Evolutionary conservation across 108 stramenopile genomes (phyloP), one percentile per base, ranked within the genome.

Genomic region (Fragilariopsis cylindrus): DNA sequence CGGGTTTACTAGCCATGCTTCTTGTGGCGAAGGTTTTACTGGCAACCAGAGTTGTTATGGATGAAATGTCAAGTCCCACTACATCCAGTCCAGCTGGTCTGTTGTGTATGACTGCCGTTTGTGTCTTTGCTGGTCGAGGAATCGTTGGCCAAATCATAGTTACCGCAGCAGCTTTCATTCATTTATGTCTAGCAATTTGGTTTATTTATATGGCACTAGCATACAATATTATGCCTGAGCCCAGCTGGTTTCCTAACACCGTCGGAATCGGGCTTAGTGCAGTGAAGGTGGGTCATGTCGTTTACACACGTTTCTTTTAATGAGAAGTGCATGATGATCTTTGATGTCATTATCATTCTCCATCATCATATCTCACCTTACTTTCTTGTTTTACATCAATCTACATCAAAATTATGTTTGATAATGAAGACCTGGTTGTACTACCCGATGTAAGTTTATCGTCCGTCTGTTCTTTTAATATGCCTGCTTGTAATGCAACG

Each of bases 171-270:
- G 82, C 86, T 15, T 76, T 70, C 55, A 55, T 92, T 19, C 91
- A 92, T 69, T 67, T 92, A 4, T 53, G 79, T 50, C 70, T 92
- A 56, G 86, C 80, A 2, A 71, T 92, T 52, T 92, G 91, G 91
- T 92, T 87, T 55, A 89, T 85, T 49, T 92, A 89, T 71, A 92
- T 92, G 87, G 84, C 86, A 3, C 67, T 89, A 60, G 87, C 87
- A 3, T 92, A 90, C 65, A 85, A 83, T 30, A 92, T 89, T 18
- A 88, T 92, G 86, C 88, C 91, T 5, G 90, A 89, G 58, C 84
- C 85, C 16, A 82, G 80, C 57, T 92, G 91, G 91, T 92, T 88
- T 73, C 87, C 91, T 4, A 92, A 92, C 67, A 92, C 91, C 13
- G 76, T 92, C 55, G 87, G 87, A 1, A 83, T 92, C 43, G 91